Percentiles rank a stretch among this genome's conserved stretches.
Evolutionary conservation across 352 stramenopile genomes (phyloP).

Genomic region (Pythium brachiatum): DNA sequence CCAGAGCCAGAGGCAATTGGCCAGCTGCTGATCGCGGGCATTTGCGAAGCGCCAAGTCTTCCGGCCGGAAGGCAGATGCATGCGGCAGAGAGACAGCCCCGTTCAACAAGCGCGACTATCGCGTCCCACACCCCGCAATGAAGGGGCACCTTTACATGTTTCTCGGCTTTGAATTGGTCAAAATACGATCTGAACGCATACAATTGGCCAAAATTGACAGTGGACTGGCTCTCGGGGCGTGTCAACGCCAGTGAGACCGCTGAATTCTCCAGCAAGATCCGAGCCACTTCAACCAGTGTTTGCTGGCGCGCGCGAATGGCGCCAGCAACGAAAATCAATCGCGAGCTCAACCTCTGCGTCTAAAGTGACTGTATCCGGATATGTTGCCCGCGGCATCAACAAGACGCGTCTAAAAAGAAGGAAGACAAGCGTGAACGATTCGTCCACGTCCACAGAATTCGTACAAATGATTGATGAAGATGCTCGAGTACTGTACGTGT

Average conservation of each 20-base stretch:
- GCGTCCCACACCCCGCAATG: not conserved
- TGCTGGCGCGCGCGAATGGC: not conserved
- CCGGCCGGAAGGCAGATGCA: not conserved
- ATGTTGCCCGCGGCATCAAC: not conserved
- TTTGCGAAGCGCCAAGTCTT: not conserved
- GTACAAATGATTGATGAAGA: too few species aligned
- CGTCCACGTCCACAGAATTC: not conserved
- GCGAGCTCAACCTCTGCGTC: not conserved
- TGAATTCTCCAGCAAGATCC: not conserved
- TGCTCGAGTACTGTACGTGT: too few species aligned
- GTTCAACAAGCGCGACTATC: not conserved
- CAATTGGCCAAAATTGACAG: not conserved
- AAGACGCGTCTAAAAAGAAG: not conserved
- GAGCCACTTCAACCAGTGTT: not conserved
- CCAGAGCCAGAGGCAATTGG: not conserved
- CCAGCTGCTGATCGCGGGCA: not conserved
- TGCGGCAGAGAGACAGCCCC: not conserved
- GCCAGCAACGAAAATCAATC: not conserved
- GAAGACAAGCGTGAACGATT: not conserved
- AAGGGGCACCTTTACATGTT: conserved; percentile 1
- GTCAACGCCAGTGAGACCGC: not conserved
- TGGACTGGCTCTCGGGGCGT: not conserved
- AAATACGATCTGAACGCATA: not conserved
- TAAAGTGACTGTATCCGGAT: not conserved
- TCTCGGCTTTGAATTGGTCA: too few species aligned